Conservation (phyloP, 768 basidiomycete genomes). For the Kwoniella dejecticola region DNA sequence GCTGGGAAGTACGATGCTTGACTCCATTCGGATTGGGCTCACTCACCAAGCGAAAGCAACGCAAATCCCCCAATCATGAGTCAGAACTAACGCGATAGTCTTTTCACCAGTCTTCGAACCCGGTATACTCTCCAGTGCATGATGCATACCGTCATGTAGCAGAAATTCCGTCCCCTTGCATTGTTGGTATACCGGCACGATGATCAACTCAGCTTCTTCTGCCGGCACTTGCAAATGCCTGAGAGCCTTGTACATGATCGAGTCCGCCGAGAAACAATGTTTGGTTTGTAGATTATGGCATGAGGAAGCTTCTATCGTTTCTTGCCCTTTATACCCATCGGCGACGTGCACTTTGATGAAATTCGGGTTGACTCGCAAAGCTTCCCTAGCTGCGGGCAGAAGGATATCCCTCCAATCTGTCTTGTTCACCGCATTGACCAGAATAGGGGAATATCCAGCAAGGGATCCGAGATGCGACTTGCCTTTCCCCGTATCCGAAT, state of each 20-base stretch:
- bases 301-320: constrained; percentile 38
- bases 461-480: constrained; percentile 20
- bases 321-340: constrained; percentile 40
- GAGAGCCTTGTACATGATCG: constrained; percentile 51
- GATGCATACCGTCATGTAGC: constrained; percentile 39
- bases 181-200: constrained; percentile 53
- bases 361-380: constrained; percentile 38
- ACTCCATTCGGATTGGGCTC: neutral
- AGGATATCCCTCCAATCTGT: constrained; percentile 49
- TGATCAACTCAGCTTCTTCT: constrained; percentile 53
- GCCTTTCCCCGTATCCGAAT: constrained; percentile 10
- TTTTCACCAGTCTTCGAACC: constrained; percentile 34
- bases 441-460: constrained; percentile 16
- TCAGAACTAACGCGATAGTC: constrained; percentile 44
- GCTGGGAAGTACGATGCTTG: too few species aligned
- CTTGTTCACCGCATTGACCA: constrained; percentile 32
- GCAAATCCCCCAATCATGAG: constrained; percentile 56
- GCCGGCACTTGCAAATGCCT: constrained; percentile 47
- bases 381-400: constrained; percentile 43
- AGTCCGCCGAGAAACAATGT: constrained; percentile 55
- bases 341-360: constrained; percentile 53
- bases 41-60: constrained; percentile 49
- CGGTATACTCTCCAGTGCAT: constrained; percentile 42
- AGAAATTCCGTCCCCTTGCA: constrained; percentile 44
- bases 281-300: constrained; percentile 46